These are phyloP conservation scores for Volutella citrinella DNA, from an alignment of 2,329 filamentous ascomycete genomes.

Conservation along the genomic window DNA sequence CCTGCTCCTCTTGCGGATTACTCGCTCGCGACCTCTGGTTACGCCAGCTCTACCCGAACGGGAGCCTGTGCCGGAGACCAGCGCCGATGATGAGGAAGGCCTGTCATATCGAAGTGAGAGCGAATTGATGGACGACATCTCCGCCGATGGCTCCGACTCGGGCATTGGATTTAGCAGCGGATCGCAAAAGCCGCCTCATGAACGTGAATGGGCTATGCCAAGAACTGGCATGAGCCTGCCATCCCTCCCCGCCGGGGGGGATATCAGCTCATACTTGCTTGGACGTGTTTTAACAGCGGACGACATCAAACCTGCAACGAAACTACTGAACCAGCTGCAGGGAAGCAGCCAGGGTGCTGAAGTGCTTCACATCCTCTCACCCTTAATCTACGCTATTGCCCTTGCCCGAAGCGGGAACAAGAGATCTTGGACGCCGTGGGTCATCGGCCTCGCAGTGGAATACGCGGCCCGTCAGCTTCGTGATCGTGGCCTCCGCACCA, in stretches of 20 bases:
- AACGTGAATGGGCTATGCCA: constrained; percentile 84
- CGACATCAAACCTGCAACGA: constrained; percentile 89
- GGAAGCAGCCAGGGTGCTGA: constrained; percentile 76
- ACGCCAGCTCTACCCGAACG: constrained; percentile 83
- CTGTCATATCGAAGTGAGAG: constrained; percentile 36
- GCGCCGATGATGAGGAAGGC: constrained; percentile 45
- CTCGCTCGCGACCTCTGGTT: constrained; percentile 77
- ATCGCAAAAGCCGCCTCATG: constrained; percentile 34
- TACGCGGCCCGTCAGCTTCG: constrained; percentile 82
- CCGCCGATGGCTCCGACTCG: constrained; percentile 26
- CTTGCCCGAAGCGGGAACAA: constrained; percentile 71
- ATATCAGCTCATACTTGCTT: constrained; percentile 84
- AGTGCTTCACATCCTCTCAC: constrained; percentile 85
- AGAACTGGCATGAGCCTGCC: constrained; percentile 84
- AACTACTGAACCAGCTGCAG: constrained; percentile 78
- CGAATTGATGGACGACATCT: constrained; percentile 42
- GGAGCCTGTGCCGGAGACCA: constrained; percentile 67
- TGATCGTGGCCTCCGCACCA: constrained; percentile 74
- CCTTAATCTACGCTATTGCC: constrained; percentile 80
- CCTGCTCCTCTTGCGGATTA: constrained; percentile 76
- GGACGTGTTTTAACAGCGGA: constrained; percentile 91
- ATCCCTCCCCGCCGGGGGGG: constrained; percentile 72
- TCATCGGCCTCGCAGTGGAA: constrained; percentile 81
- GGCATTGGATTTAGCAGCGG: constrained; percentile 12
- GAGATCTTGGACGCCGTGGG: constrained; percentile 87